phyloP scores from a whole-genome alignment of 1,284 basidiomycete genomes.

The Caloboletus firmus region DNA sequence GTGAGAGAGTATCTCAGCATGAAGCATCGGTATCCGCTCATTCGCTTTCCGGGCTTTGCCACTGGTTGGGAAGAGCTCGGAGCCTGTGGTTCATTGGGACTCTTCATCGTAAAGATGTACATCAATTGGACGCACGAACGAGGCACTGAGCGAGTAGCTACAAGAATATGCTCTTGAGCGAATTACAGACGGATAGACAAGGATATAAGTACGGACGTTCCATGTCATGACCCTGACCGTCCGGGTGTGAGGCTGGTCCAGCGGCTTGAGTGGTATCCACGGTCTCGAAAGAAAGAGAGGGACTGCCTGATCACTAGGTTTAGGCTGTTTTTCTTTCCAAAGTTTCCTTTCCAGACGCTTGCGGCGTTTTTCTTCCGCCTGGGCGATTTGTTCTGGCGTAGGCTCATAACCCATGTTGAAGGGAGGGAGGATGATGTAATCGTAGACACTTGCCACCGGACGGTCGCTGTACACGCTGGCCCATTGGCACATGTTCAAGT shows the following conservation, averaged over 20 bases:
- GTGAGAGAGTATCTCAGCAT: constrained; percentile 67
- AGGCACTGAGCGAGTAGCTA: constrained; percentile 77
- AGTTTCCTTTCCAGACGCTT: constrained; percentile 50
- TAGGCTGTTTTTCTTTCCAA: neutral
- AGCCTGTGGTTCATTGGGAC: constrained; percentile 47
- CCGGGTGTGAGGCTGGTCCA: constrained; percentile 13
- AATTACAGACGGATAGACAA: neutral
- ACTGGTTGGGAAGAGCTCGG: constrained; percentile 82
- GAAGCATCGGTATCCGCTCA: constrained; percentile 74
- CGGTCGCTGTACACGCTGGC: neutral
- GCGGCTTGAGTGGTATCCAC: constrained; percentile 47
- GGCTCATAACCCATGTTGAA: constrained; percentile 25
- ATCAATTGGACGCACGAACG: constrained; percentile 58
- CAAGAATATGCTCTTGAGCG: constrained; percentile 16
- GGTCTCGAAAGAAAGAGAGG: constrained; percentile 45
- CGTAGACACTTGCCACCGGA: neutral
- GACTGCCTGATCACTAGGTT: neutral
- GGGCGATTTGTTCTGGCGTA: constrained; percentile 56
- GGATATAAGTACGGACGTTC: constrained; percentile 59
- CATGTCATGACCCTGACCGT: constrained; percentile 65
- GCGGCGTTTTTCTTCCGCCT: constrained; percentile 44
- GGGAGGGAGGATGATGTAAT: constrained; percentile 29
- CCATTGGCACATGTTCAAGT: constrained; percentile 19
- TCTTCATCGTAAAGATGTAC: neutral
- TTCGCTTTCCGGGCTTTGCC: constrained; percentile 71